A percentile compares a stretch with the other conserved stretches of the same genome.
Evolutionary conservation across 2,329 filamentous ascomycete species (phyloP).

Genomic region (Claviceps digitariae): DNA sequence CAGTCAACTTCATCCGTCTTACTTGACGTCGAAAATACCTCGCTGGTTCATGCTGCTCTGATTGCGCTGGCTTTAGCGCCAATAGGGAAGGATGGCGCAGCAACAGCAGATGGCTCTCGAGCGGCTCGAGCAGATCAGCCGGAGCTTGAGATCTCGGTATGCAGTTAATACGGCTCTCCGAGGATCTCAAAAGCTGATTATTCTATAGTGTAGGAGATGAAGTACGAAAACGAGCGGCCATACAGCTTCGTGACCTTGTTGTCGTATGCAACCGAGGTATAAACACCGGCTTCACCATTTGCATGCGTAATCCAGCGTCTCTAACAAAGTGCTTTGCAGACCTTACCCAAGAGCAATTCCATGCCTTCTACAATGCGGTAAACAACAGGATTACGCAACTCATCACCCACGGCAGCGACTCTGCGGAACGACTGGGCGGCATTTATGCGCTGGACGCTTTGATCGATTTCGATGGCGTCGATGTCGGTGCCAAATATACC

Average conservation of each 20-base stretch:
- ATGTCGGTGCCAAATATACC: conserved; percentile 84
- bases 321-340: conserved; percentile 33
- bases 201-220: conserved; percentile 28
- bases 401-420: conserved; percentile 75
- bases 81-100: conserved; percentile 24
- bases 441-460: conserved; percentile 84
- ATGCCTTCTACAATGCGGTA: conserved; percentile 39
- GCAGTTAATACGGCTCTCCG: conserved; percentile 4
- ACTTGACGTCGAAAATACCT: neutral
- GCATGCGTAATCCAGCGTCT: neutral
- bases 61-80: conserved; percentile 12
- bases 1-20: neutral
- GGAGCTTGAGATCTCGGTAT: conserved; percentile 43
- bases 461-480: conserved; percentile 92
- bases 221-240: conserved; percentile 36
- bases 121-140: conserved; percentile 39
- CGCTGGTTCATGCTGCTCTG: conserved; percentile 17
- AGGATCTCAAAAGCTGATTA: conserved; percentile 8
- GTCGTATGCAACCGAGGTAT: conserved; percentile 41
- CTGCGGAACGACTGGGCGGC: conserved; percentile 78
- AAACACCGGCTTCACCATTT: neutral
- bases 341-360: conserved; percentile 67
- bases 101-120: conserved; percentile 41
- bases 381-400: conserved; percentile 47
- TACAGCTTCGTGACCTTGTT: conserved; percentile 42